Base-by-base conservation (phyloP, 164 flowering plant genomes). In the Vitis rotundifolia region DNA sequence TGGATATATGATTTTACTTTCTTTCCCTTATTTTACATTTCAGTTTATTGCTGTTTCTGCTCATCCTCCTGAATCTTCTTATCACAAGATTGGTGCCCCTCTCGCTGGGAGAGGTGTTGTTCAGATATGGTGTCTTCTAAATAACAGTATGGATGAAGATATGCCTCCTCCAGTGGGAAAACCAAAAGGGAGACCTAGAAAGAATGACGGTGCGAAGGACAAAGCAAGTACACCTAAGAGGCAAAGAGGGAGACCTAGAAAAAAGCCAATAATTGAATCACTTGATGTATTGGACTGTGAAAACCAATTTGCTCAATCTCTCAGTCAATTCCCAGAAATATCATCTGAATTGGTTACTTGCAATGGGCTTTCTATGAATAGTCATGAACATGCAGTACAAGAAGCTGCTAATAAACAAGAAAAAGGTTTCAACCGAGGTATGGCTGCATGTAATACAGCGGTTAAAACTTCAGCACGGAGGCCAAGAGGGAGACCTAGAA, bases 11-110 rank as follows among this genome's bases (percentile, higher is more conserved):
- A 63, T 26, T 22, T 12, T 18, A 12, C 54, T 55, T 11, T n/a
- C 49, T 15, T 64, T 22, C 15, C 22, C 22, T 22, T 56, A 9
- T 61, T 31, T 67, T 61, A 2, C 59, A 31, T 76, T 71, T 71
- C 83, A 96, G 98, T 93, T 91, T 77, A 75, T 96, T 76, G 98
- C 99, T 60, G 89, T 96, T 84, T 84, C 97, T 79, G 93, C 95
- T 73, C 98, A 96, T 83, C 98, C 99, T 62, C 97, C 98, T 56
- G 97, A 85, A 49, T 88, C 93, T 58, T 87, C 94, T 63, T 88
- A 87, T 85, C 97, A 96, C 87, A 88, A 87, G 82, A 69, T 93
- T 44, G 99, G 97, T 54, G 85, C 68, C 44, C 83, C 89, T 65
- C 81, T 93, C 68, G 76, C 77, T 67, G 99, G 99, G 26, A 83